Evolutionary conservation across 2,329 filamentous ascomycete species (phyloP).

Genomic region (Pezicula rhizophila): DNA sequence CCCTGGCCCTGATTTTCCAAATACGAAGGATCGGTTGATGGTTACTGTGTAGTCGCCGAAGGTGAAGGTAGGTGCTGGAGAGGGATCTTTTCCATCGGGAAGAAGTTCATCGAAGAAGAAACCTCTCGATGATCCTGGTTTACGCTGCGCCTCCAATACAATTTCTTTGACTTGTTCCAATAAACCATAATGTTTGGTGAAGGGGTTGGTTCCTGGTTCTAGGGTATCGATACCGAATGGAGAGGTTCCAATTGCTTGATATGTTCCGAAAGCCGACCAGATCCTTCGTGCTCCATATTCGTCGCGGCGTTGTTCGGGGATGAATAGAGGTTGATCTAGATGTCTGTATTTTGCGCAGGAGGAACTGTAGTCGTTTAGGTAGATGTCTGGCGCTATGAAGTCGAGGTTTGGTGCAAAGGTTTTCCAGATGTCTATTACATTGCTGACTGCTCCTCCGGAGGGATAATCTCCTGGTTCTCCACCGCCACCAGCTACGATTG

Average conservation of each 20-base stretch:
- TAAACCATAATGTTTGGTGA: constrained; percentile 35
- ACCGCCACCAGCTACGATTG: constrained; percentile 36
- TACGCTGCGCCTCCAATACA: constrained; percentile 34
- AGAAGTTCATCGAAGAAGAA: constrained; percentile 37
- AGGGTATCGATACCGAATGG: constrained; percentile 39
- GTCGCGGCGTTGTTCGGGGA: constrained; percentile 41
- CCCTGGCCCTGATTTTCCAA: constrained; percentile 35
- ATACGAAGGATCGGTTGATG: constrained; percentile 39
- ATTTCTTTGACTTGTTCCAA: constrained; percentile 28
- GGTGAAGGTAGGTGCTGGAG: constrained; percentile 18
- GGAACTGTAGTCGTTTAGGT: constrained; percentile 37
- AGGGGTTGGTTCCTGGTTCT: constrained; percentile 25
- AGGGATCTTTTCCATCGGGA: constrained; percentile 24
- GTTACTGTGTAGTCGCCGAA: constrained; percentile 32
- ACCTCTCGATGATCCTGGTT: constrained; percentile 28
- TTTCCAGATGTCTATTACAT: constrained; percentile 40
- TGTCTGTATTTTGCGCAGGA: constrained; percentile 37
- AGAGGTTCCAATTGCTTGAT: constrained; percentile 29
- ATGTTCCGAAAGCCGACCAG: constrained; percentile 32
- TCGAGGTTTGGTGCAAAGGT: constrained; percentile 36
- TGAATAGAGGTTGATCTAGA: constrained; percentile 36
- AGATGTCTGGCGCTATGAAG: constrained; percentile 41
- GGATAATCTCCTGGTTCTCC: constrained; percentile 39
- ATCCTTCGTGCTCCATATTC: constrained; percentile 35
- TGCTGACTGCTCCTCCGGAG: constrained; percentile 37